phyloP scores from a whole-genome alignment of 177 flowering plant genomes.

The Vitis hybrid region DNA sequence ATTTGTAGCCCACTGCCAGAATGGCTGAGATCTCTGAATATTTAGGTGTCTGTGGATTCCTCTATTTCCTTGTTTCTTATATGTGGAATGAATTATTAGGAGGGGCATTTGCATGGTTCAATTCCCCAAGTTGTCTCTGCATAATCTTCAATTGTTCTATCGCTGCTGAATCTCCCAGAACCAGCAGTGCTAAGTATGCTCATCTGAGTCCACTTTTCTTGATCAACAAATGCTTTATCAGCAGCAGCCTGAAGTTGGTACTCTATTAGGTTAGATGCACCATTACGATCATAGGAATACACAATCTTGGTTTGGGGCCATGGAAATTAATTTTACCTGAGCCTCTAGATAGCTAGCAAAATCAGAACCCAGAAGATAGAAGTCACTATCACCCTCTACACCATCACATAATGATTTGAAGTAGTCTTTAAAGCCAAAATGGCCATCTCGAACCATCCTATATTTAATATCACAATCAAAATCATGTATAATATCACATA shows the following conservation, averaged over 20 bases:
- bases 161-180: conserved; percentile 60
- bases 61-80: no score
- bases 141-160: conserved; percentile 52
- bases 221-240: conserved; percentile 54
- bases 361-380: conserved; percentile 57
- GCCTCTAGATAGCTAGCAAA: conserved; percentile 63
- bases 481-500: no score
- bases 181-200: conserved; percentile 60
- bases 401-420: conserved; percentile 53
- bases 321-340: conserved; percentile 36
- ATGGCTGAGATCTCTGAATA: no score
- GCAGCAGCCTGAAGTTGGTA: conserved; percentile 46
- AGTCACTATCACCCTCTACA: conserved; percentile 44
- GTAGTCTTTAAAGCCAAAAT: conserved; percentile 58
- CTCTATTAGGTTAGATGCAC: background rate
- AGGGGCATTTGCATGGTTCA: conserved; percentile 48
- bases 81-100: conserved; percentile 3
- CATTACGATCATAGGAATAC: background rate
- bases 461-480: background rate
- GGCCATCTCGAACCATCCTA: conserved; percentile 65
- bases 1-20: background rate
- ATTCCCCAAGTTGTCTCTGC: conserved; percentile 56
- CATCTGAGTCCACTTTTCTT: conserved; percentile 56
- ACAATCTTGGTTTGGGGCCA: background rate
- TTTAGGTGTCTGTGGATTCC: no score